Conservation (phyloP, 306 rosid genomes). For the Rosa multiflora region DNA sequence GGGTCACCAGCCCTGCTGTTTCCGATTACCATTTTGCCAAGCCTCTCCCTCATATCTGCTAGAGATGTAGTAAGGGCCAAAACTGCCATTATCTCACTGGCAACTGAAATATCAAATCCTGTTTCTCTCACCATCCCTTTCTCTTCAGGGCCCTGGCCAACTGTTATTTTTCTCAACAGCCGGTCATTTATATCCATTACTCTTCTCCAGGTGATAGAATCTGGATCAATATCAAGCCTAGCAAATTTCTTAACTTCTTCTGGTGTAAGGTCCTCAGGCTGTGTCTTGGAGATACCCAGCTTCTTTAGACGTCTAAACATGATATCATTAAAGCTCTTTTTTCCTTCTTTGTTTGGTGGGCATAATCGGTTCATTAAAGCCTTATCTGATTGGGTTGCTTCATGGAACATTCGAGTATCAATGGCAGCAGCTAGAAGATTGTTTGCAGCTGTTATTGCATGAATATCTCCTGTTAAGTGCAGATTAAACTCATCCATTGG, state of each 20-base stretch:
- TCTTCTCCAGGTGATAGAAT: constrained; percentile 93
- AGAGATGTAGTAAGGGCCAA: constrained; percentile 90
- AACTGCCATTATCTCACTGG: constrained; percentile 99
- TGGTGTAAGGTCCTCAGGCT: constrained; percentile 81
- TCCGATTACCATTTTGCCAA: constrained; percentile 95
- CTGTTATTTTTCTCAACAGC: constrained; percentile 80
- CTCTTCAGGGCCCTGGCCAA: constrained; percentile 97
- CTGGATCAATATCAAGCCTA: constrained; percentile 88
- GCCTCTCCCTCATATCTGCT: constrained; percentile 94
- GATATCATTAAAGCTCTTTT: constrained; percentile 66
- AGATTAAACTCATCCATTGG: constrained; percentile 99
- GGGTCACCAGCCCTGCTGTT: constrained; percentile 94
- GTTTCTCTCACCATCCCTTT: constrained; percentile 99
- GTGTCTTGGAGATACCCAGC: constrained; percentile 76
- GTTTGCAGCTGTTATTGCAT: constrained; percentile 96
- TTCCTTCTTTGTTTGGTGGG: constrained; percentile 92
- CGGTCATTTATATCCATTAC: constrained; percentile 96
- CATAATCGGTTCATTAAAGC: constrained; percentile 91
- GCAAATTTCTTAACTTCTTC: constrained; percentile 85
- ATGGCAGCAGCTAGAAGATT: constrained; percentile 98
- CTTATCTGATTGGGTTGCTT: constrained; percentile 88
- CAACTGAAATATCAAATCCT: constrained; percentile 91
- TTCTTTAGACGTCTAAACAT: constrained; percentile 84
- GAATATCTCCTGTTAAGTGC: constrained; percentile 96
- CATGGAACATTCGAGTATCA: constrained; percentile 91